Base-by-base conservation (phyloP, 371 early-diverging fungal genomes). In the Phascolomyces articulosus region DNA sequence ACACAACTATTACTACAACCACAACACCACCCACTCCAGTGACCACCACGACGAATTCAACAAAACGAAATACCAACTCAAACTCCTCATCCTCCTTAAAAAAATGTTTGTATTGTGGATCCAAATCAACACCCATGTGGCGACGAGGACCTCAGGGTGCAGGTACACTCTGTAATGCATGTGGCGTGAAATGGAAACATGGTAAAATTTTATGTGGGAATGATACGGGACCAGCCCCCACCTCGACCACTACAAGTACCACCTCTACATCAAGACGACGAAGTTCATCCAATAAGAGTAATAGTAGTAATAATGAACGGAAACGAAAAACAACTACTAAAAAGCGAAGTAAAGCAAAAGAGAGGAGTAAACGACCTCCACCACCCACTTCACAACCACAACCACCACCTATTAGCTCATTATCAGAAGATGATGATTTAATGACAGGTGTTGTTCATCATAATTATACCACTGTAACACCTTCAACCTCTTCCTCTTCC, bases 81-180 rank as follows among this genome's bases (percentile, higher is more conserved):
- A 44, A 44, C n/a, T 18, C 15, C 8, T 44, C 44, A 18, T 38
- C 38, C 6, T 23, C 54, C 15, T 70, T 69, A 31, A 85, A 84
- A 60, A 73, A 81, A 55, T 93, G 92, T 71, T 64, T 77, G 20
- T 93, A 93, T 78, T 97, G 97, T 73, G 80, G 84, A 15, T 90
- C 91, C n/a, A 88, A 85, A 51, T 79, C 83, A 10, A 95, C 96
- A 1, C 96, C 96, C 28, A 92, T 93, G 82, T 97, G 97, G 97
- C 87, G 96, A 23, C 83, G 93, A 58, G 95, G 95, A 4, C 93
- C 94, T 0, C 83, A 83, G 44, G 94, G 93, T 26, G 87, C 88
- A 57, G 90, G 90, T 23, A 86, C 92, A 6, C 83, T 96, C 21
- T 95, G 96, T 75, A 96, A 95, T 74, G 91, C 93, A 0, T 96